Conservation (phyloP, 2,329 filamentous ascomycete genomes). For the Aspergillus hortae region DNA sequence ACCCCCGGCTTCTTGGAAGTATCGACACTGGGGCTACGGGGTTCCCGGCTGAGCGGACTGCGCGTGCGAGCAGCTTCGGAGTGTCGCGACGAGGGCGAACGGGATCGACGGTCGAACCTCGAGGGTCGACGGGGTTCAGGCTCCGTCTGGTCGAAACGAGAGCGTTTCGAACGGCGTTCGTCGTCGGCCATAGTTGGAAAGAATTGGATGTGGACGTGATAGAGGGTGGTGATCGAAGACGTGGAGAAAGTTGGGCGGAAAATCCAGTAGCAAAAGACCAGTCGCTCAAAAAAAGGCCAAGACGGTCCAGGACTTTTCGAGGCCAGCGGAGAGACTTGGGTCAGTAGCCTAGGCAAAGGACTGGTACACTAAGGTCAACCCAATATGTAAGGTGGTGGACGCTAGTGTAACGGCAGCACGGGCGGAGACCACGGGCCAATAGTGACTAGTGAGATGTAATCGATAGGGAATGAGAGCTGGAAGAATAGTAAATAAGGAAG, state of each 20-base stretch:
- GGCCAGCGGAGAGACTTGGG: background rate
- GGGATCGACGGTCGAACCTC: slow-evolving; percentile 87
- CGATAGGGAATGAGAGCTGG: background rate
- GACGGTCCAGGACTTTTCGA: slow-evolving; percentile 1
- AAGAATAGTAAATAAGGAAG: background rate
- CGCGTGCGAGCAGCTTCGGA: slow-evolving; percentile 72
- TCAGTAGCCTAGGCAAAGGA: background rate
- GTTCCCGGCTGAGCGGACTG: slow-evolving; percentile 65
- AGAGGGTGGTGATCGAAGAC: slow-evolving; percentile 2
- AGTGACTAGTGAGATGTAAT: background rate
- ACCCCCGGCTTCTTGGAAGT: slow-evolving; percentile 45
- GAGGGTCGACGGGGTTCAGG: slow-evolving; percentile 72
- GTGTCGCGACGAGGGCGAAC: slow-evolving; percentile 68
- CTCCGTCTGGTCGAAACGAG: slow-evolving; percentile 90
- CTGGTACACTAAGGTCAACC: too few species aligned
- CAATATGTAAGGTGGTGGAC: background rate
- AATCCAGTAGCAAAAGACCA: background rate
- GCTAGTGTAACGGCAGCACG: background rate
- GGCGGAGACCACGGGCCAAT: background rate
- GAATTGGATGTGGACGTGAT: slow-evolving; percentile 4
- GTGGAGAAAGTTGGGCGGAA: slow-evolving; percentile 7
- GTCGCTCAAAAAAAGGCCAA: slow-evolving; percentile 1
- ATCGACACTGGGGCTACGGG: slow-evolving; percentile 46
- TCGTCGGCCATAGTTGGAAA: slow-evolving; percentile 66
- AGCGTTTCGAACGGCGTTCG: slow-evolving; percentile 74